Evolutionary conservation across 75 land plant genomes (phyloP), one percentile per base, ranked within the genome.

Genomic region (Pseudotsuga menziesii): DNA sequence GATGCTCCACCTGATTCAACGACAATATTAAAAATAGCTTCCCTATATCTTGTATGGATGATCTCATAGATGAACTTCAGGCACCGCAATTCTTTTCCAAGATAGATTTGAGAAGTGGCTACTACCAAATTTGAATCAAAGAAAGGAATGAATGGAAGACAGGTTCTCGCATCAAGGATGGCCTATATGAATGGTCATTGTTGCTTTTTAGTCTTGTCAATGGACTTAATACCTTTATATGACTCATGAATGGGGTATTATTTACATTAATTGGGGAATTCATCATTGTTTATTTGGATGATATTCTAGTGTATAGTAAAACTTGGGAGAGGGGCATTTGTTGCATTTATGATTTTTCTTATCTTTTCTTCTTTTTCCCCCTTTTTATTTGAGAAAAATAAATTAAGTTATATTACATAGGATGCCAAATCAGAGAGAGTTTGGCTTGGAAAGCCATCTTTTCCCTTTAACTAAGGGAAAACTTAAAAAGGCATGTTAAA

Each of bases 211-310:
- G 82, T 5, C 58, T 67, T 13, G 32, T 62, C 3, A 76, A 76
- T 44, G 78, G 62, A 20, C 73, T 14, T 16, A 55, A 29, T 17
- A 58, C 74, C 41, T 76, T 81, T 44, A 76, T 76, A 79, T 36
- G 44, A 57, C 23, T 77, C 61, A 73, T 78, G 84, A 82, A 73
- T 52, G 5, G 62, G 3, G 32, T 78, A 17, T 29, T 81, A 9
- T 14, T 1, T 13, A 52, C 22, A 5, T 81, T 76, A 7, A 32
- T 81, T 17, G 82, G 58, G 1, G 56, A 39, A 41, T 76, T 14
- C 56, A 57, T 81, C 6, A 66, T 81, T 20, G 74, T 77, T 5
- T 72, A 77, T 52, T 77, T 82, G 58, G 79, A 82, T 72, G 79
- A 77, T 59, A 73, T 77, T 52, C 58, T 82, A 1, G 64, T 81